Evolutionary conservation across 2,329 filamentous ascomycete genomes (phyloP), one percentile per base, ranked within the genome.

Genomic region (Albophoma yamanashiensis): DNA sequence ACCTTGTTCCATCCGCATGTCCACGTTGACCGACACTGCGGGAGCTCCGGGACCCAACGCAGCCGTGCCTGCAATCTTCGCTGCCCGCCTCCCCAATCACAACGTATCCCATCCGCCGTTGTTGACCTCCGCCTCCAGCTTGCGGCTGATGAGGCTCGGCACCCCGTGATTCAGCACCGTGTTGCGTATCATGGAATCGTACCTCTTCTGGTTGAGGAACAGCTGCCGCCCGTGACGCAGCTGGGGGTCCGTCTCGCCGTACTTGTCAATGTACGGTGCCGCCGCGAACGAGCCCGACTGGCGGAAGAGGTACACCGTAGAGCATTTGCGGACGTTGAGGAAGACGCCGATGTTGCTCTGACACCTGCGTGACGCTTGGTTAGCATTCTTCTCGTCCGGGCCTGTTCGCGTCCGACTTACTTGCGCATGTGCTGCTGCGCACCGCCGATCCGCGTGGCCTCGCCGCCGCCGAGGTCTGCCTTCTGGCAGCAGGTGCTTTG

Each of bases 241-340:
- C 50, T 92, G 92, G n/a, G 90, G 86, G 74, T 99, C 94, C 4
- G 91, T 89, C 79, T 99, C 94, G 65, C 95, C 95, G 71, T 97
- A 95, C 70, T 90, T 89, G 74, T 99, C 94, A 64, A 97, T 88
- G 73, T 97, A 99, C 0, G 94, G 94, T 4, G 94, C 93, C 50
- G 88, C 83, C 64, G 88, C 87, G 78, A 89, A 99, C 34, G 89
- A 92, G 45, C 94, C 94, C 55, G 89, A 89, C 39, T 81, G 79
- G 62, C 88, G 85, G 75, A 96, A 92, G 59, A 96, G 79, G 73
- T 96, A 96, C 62, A 96, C 85, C 47, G 96, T 86, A 66, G 89
- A 91, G 76, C 95, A 97, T 77, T 97, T 97, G 66, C 94, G 89
- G 67, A 99, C 93, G 73, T 96, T 96, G 73, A 99, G 88, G 77